Evolutionary conservation across 108 stramenopile species (phyloP), one percentile per base, ranked within the genome.

Genomic region (Bacterosira constricta): DNA sequence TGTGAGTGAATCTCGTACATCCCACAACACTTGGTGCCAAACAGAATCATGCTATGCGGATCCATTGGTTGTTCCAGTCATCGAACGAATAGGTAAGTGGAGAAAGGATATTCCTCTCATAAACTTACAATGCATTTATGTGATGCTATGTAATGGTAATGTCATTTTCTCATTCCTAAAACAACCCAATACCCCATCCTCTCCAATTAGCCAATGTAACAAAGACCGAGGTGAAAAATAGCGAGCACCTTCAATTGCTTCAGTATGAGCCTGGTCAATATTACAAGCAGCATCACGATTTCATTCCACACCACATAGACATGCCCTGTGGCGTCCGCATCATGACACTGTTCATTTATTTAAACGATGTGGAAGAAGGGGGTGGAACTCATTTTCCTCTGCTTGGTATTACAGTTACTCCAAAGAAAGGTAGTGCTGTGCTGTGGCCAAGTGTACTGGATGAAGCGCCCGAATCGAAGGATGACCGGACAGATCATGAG

Each of bases 321-420:
- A 71, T 83, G 53, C 85, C 83, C 11, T 80, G 78, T 41, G 96
- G 96, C 17, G 90, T 91, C 18, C 83, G 96, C 15, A 93, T 97
- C 52, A 53, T 93, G 73, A 94, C 65, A 38, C 90, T 90, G 32
- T 97, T 88, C 57, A 59, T 97, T 13, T 97, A 97, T 63, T 66
- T 97, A 39, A 90, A 88, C 44, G 89, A 93, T 45, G 94, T 85
- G 6, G 83, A 83, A 34, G 80, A 66, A 13, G 87, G 85, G 1
- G 87, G 84, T 8, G 63, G 84, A 18, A 88, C 87, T 0, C 35
- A 49, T 23, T 88, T 88, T 59, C 81, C 81, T 12, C 21, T 65
- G 0, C 34, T 81, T 1, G 69, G 55, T 23, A 32, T 71, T n/a
- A 34, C 32, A 12, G 74, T 75, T 10, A 58, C 46, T 18, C 81